Base-by-base conservation (phyloP, 306 rosid genomes). In the Sicyos edulis region DNA sequence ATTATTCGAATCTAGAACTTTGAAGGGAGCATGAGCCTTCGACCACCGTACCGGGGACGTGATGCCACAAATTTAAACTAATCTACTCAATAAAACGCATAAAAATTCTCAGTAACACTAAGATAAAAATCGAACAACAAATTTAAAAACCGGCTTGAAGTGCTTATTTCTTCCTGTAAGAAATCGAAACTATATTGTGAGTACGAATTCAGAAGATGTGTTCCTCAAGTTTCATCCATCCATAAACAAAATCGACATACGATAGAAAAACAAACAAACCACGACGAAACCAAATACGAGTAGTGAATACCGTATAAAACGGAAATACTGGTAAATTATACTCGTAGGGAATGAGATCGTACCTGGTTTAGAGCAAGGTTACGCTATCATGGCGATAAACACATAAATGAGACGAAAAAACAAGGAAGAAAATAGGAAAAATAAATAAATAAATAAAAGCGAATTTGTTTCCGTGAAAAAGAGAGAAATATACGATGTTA, bases 251-350 rank as follows among this genome's bases (percentile, higher is more conserved):
- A 62, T 40, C 67, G 67, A 58, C 1, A 19, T 19, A 65, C 26
- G n/a, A 65, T 24, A 58, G 64, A 65, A 21, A 19, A 10, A 1
- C 37, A 61, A 61, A 4, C 22, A 16, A 61, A 61, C 16, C 34
- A 56, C 13, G 11, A 32, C 2, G 47, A 62, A 63, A 40, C 12
- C 9, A 64, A 37, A 7, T 62, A 62, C 16, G 26, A 37, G 50
- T 16, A 62, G 15, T 37, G 2, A 34, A 16, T 62, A 62, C 69
- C 34, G 69, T 62, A 62, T 62, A 62, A 10, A 62, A 62, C 0
- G 15, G 2, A 62, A 62, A 62, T 62, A 62, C 69, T 62, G 7
- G 50, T 34, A 62, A 16, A 63, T 63, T 63, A 63, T 63, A 63
- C 16, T 63, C 29, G 70, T 40, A 40, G 40, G 22, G 50, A 62